Percentiles rank a stretch among this genome's conserved stretches.
These are phyloP conservation scores for Isabelozyma heimii DNA, from an alignment of 805 yeast genomes.

Conservation along the genomic window DNA sequence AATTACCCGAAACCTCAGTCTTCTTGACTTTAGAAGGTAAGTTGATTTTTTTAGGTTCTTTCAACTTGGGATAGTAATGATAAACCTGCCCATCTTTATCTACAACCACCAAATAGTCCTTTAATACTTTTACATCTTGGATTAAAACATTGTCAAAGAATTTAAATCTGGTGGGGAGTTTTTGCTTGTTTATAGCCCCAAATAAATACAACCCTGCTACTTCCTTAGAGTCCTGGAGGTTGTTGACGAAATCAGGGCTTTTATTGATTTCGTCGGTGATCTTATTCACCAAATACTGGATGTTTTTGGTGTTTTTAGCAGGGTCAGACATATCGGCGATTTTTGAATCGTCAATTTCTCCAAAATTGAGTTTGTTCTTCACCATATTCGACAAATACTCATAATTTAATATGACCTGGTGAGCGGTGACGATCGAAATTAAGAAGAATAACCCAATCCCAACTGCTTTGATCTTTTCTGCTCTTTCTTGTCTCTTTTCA, in stretches of 20 bases:
- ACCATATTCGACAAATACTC: slow-evolving; percentile 33
- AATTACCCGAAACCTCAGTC: slow-evolving; percentile 50
- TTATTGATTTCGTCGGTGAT: slow-evolving; percentile 21
- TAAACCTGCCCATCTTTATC: slow-evolving; percentile 68
- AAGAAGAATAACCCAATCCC: slow-evolving; percentile 41
- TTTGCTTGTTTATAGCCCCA: slow-evolving; percentile 34
- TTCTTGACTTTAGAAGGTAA: slow-evolving; percentile 26
- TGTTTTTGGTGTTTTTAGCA: slow-evolving; percentile 22
- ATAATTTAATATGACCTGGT: slow-evolving; percentile 43
- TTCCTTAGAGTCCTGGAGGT: slow-evolving; percentile 19
- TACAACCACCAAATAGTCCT: slow-evolving; percentile 53
- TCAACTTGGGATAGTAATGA: slow-evolving; percentile 60
- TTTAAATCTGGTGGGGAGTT: slow-evolving; percentile 56
- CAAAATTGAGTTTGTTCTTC: slow-evolving; percentile 28
- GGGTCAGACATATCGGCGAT: slow-evolving; percentile 33
- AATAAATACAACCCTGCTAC: slow-evolving; percentile 34
- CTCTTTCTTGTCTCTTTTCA: slow-evolving; percentile 32
- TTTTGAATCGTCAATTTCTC: slow-evolving; percentile 35
- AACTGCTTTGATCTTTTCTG: slow-evolving; percentile 44
- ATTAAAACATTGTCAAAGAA: slow-evolving; percentile 62
- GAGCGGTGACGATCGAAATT: slow-evolving; percentile 36
- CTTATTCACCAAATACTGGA: slow-evolving; percentile 22
- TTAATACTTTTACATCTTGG: slow-evolving; percentile 53
- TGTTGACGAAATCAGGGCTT: slow-evolving; percentile 10
- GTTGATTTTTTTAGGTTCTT: slow-evolving; percentile 18